These are phyloP conservation scores for Acanthamoeba royreba DNA, from an alignment of 208 protist genomes.

Conservation along the genomic window DNA sequence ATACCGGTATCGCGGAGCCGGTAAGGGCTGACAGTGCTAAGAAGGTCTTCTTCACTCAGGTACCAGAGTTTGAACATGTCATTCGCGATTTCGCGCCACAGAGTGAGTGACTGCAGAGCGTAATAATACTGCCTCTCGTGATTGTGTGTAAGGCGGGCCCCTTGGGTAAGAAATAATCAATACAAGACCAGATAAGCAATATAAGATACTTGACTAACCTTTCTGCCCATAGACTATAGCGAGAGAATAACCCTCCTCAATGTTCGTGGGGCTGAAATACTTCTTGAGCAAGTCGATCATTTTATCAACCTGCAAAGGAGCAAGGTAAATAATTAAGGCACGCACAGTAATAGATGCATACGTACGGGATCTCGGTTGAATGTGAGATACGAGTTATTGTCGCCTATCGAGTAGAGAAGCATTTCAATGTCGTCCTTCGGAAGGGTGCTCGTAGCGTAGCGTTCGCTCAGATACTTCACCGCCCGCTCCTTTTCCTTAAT, in stretches of 20 bases:
- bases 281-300: conserved; percentile 65
- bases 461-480: conserved; percentile 57
- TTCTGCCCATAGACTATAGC: conserved; percentile 64
- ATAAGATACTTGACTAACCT: too few species aligned
- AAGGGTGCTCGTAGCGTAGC: conserved; percentile 39
- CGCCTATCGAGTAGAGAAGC: conserved; percentile 92
- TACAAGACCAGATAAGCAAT: too few species aligned
- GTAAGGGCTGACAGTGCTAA: conserved; percentile 72
- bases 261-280: conserved; percentile 58
- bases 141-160: conserved; percentile 90
- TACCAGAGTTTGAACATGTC: conserved; percentile 93
- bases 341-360: background rate
- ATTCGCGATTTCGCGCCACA: conserved; percentile 93
- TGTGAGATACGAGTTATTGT: conserved; percentile 89
- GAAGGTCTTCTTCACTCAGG: conserved; percentile 90
- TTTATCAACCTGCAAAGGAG: conserved; percentile 52
- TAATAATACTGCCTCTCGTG: conserved; percentile 93
- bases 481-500: conserved; percentile 73
- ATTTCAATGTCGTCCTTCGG: conserved; percentile 74
- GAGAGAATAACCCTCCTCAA: conserved; percentile 64
- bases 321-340: background rate
- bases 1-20: conserved; percentile 49
- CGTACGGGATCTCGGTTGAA: conserved; percentile 83
- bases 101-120: conserved; percentile 91
- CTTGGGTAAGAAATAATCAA: too few species aligned